Evolutionary conservation across 148 eudicot species (phyloP).

Genomic region (Fallopia convolvulus): DNA sequence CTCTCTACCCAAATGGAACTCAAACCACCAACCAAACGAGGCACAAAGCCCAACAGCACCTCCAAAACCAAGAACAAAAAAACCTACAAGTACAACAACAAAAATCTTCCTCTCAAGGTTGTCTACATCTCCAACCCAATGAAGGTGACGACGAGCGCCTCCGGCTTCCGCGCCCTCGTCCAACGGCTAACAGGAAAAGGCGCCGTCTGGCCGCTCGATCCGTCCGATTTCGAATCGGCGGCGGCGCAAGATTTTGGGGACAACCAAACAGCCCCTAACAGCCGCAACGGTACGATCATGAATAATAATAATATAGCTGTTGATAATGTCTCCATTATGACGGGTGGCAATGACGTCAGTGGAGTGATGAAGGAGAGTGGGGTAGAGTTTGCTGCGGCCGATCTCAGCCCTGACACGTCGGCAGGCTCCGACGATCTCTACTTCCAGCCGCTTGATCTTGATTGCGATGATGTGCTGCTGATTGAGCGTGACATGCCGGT

Average conservation of each 20-base stretch:
- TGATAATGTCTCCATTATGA: background rate
- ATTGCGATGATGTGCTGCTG: background rate
- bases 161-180: slow-evolving; percentile 41
- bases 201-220: slow-evolving; percentile 16
- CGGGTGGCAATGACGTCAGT: background rate
- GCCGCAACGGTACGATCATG: background rate
- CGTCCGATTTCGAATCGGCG: background rate
- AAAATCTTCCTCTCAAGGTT: slow-evolving; percentile 28
- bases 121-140: slow-evolving; percentile 59
- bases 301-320: too few relatives aligned
- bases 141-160: slow-evolving; percentile 31
- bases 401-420: slow-evolving; percentile 14
- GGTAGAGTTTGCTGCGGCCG: background rate
- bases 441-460: slow-evolving; percentile 5
- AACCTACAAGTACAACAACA: slow-evolving; percentile 21
- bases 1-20: background rate
- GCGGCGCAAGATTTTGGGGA: background rate
- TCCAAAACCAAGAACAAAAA: slow-evolving; percentile 13
- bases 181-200: slow-evolving; percentile 49
- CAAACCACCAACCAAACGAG: background rate
- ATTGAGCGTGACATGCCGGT: slow-evolving; percentile 3
- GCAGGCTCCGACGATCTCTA: slow-evolving; percentile 4
- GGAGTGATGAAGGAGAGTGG: background rate
- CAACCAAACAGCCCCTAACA: background rate
- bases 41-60: slow-evolving; percentile 2